phyloP scores from a whole-genome alignment of 345 rosid genomes.

The Noccaea caerulescens region DNA sequence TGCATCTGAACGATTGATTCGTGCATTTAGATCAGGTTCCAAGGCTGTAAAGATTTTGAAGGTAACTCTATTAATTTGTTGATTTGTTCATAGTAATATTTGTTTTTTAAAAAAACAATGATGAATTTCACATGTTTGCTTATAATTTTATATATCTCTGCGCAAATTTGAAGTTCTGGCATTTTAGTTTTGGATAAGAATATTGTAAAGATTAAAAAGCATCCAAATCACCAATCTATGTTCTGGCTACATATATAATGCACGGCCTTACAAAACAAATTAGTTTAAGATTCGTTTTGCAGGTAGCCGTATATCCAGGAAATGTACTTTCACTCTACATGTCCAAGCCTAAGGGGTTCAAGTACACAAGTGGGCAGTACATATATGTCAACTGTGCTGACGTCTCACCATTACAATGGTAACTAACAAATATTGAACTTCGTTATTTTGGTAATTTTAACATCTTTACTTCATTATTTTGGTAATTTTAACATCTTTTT shows the following conservation, averaged over 20 bases:
- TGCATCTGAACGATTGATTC: constrained; percentile 60
- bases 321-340: constrained; percentile 71
- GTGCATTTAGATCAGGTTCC: constrained; percentile 66
- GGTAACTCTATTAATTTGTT: constrained; percentile 45
- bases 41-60: constrained; percentile 64
- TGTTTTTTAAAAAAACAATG: too few relatives aligned
- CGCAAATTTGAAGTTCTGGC: not conserved
- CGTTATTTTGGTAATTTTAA: not conserved
- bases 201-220: not conserved
- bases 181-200: not conserved
- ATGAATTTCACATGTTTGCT: too few relatives aligned
- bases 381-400: constrained; percentile 74
- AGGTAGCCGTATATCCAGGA: constrained; percentile 89
- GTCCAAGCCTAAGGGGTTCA: constrained; percentile 84
- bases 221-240: not conserved
- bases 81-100: too few relatives aligned
- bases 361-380: constrained; percentile 84
- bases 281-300: constrained; percentile 16
- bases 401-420: constrained; percentile 88
- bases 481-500: not conserved
- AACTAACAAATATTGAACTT: constrained; percentile 1
- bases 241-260: too few relatives aligned
- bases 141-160: not conserved
- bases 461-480: not conserved
- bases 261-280: not conserved